These are phyloP conservation scores for Ustanciosporium gigantosporum DNA, from an alignment of 1,284 basidiomycete species.

Conservation along the genomic window DNA sequence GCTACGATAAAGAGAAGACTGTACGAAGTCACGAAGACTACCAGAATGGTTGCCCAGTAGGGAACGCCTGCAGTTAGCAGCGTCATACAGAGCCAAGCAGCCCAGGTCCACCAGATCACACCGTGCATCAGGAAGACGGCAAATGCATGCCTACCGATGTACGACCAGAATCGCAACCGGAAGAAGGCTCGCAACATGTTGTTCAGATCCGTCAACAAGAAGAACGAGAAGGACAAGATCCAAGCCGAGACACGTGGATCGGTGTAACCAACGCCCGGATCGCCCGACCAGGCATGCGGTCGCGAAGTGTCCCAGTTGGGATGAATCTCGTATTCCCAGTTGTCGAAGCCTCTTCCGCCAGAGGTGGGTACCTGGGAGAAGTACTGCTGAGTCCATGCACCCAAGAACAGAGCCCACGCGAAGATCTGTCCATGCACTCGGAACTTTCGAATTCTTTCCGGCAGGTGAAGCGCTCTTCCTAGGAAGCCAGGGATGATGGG, in stretches of 20 bases:
- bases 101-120: slow-evolving; percentile 51
- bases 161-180: slow-evolving; percentile 43
- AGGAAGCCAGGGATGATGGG: slow-evolving; percentile 25
- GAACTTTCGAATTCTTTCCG: slow-evolving; percentile 19
- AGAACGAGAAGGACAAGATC: slow-evolving; percentile 45
- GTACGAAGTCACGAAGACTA: slow-evolving; percentile 47
- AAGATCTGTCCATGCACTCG: slow-evolving; percentile 42
- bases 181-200: slow-evolving; percentile 46
- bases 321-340: slow-evolving; percentile 35
- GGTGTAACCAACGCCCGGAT: slow-evolving; percentile 24
- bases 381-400: slow-evolving; percentile 36
- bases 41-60: slow-evolving; percentile 50
- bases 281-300: slow-evolving; percentile 20
- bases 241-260: slow-evolving; percentile 35
- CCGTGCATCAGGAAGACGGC: slow-evolving; percentile 52
- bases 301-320: slow-evolving; percentile 34
- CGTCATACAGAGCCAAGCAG: slow-evolving; percentile 43
- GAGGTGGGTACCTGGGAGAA: slow-evolving; percentile 22
- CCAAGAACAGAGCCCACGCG: slow-evolving; percentile 50
- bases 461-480: slow-evolving; percentile 13
- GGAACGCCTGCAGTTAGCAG: slow-evolving; percentile 35
- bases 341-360: slow-evolving; percentile 26
- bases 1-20: slow-evolving; percentile 30
- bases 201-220: slow-evolving; percentile 47
- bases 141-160: slow-evolving; percentile 46